These are phyloP conservation scores for Kickxella alabastrina DNA, from an alignment of 192 early-diverging fungal genomes.

Conservation along the genomic window DNA sequence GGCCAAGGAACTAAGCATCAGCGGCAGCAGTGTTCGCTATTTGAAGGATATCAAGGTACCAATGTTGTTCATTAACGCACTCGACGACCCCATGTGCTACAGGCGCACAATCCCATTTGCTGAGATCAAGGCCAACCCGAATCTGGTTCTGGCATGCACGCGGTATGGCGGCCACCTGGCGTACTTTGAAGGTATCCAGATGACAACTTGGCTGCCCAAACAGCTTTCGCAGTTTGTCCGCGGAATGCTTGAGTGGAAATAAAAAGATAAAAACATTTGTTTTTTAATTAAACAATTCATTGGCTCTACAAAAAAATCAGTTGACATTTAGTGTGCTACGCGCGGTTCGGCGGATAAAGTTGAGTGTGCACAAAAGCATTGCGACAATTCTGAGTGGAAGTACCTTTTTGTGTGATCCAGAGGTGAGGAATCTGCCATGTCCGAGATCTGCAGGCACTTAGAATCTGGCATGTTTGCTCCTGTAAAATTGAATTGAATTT, in stretches of 20 bases:
- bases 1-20: conserved; percentile 72
- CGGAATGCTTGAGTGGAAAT: conserved; percentile 37
- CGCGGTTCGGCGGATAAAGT: too few relatives aligned
- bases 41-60: conserved; percentile 67
- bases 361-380: too few relatives aligned
- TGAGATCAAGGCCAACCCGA: conserved; percentile 73
- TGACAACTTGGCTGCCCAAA: conserved; percentile 57
- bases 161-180: conserved; percentile 85
- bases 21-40: conserved; percentile 56
- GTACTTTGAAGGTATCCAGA: conserved; percentile 53
- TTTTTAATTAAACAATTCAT: too few relatives aligned
- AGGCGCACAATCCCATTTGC: conserved; percentile 63
- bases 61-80: conserved; percentile 77
- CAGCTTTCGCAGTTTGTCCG: conserved; percentile 59
- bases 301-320: too few relatives aligned
- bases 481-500: too few relatives aligned
- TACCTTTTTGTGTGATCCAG: too few relatives aligned
- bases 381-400: too few relatives aligned
- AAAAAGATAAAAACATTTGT: too few relatives aligned
- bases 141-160: conserved; percentile 76
- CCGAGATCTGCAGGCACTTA: too few relatives aligned
- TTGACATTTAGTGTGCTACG: too few relatives aligned
- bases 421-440: too few relatives aligned
- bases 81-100: conserved; percentile 85
- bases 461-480: too few relatives aligned